Evolutionary conservation across 441 rosid genomes (phyloP), one percentile per base, ranked within the genome.

Genomic region (Corymbia calophylla): DNA sequence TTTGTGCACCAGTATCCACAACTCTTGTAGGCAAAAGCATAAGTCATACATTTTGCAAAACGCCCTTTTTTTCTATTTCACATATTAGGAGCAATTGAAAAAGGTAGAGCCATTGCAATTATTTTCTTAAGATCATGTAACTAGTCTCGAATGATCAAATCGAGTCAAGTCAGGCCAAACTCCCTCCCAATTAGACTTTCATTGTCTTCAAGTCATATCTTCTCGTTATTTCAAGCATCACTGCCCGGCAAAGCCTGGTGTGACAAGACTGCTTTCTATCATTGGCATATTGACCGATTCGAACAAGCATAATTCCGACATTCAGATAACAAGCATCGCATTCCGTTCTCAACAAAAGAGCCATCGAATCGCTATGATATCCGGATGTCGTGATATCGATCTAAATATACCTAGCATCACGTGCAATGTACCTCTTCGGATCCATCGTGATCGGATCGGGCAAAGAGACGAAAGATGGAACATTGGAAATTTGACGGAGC

Each of bases 291-390:
- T 39, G 14, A 39, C n/a, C 1, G 0, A 73, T 73, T 6, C 23
- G 84, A 23, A 73, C 9, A 1, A 21, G 82, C n/a, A 21, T 8
- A 44, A 6, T 21, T 39, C 9, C 3, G 0, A 70, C 48, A 5
- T 70, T 35, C 4, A 0, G n/a, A n/a, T n/a, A n/a, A n/a, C n/a
- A n/a, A n/a, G 10, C 11, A 0, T 17, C 23, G 0, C 12, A 6
- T 66, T 1, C 0, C 2, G 29, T 17, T 31, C 44, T 17, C 23
- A 17, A 66, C 12, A 8, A 0, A 66, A 17, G 7, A 17, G 23
- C 14, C 14, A 2, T 35, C 15, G 27, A 32, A 70, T 35, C 81
- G 3, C 8, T 35, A 70, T 31, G 8, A 70, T 70, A 32, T 70
- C 27, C 6, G 2, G 48, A 73, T 16, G 8, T 39, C 4, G 5